Conservation (phyloP, 2,329 filamentous ascomycete species). For the Fusarium buxicola region DNA sequence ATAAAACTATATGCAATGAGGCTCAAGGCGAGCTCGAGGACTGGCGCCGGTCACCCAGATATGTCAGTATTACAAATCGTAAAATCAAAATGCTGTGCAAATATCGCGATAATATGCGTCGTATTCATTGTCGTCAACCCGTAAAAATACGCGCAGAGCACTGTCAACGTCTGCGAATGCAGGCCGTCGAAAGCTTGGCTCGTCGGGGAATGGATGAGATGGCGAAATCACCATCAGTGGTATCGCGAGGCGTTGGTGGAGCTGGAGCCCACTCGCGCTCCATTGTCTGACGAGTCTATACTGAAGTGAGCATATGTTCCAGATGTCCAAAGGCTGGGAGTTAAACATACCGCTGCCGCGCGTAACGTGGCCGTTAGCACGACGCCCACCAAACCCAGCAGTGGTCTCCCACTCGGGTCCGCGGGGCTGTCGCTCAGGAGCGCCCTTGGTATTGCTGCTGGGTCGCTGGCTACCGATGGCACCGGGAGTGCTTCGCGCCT, state of each 20-base stretch:
- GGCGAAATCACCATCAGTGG: constrained; percentile 46
- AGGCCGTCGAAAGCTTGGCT: constrained; percentile 19
- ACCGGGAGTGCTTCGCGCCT: constrained; percentile 63
- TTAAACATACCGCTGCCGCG: constrained; percentile 68
- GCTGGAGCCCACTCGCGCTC: constrained; percentile 52
- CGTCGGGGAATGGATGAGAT: constrained; percentile 1
- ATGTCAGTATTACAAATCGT: constrained; percentile 54
- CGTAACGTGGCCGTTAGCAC: constrained; percentile 70
- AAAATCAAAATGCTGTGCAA: constrained; percentile 50
- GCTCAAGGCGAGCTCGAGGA: constrained; percentile 35
- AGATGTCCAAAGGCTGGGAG: not conserved
- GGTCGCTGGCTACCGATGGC: constrained; percentile 75
- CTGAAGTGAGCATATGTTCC: constrained; percentile 24
- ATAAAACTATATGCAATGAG: constrained; percentile 48
- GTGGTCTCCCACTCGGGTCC: constrained; percentile 71
- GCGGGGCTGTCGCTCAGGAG: constrained; percentile 72
- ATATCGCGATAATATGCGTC: constrained; percentile 43
- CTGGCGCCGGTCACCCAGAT: constrained; percentile 33
- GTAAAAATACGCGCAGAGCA: constrained; percentile 33
- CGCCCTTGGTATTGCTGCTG: constrained; percentile 54
- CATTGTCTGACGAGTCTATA: constrained; percentile 58
- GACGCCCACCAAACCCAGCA: constrained; percentile 65
- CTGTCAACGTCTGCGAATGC: constrained; percentile 15
- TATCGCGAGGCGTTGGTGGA: constrained; percentile 53
- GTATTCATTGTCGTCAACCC: constrained; percentile 44